Evolutionary conservation across 805 yeast genomes (phyloP).

Genomic region (Starmerella gropengiesseri): DNA sequence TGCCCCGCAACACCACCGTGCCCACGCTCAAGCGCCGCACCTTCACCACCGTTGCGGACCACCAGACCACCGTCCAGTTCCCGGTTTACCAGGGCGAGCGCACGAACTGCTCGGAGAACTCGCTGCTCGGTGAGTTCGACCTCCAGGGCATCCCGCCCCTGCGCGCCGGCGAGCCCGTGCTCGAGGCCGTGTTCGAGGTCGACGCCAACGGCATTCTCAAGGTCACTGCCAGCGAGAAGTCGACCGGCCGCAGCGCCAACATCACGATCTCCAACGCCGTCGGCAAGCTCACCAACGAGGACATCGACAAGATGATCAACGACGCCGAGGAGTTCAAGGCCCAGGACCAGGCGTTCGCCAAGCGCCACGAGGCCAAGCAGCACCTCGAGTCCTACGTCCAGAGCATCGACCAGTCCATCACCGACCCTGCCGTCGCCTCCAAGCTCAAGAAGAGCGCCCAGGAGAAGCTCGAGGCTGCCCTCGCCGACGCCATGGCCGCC

Average conservation of each 20-base stretch:
- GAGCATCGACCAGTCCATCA: conserved; percentile 86
- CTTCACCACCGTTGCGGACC: conserved; percentile 97
- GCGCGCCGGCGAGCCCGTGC: conserved; percentile 98
- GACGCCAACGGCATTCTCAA: conserved; percentile 99
- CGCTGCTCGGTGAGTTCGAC: conserved; percentile 96
- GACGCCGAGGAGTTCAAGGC: conserved; percentile 99
- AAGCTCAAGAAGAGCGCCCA: conserved; percentile 95
- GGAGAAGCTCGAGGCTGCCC: conserved; percentile 95
- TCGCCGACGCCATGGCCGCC: conserved; percentile 96
- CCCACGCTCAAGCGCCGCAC: conserved; percentile 99
- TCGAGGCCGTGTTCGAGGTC: conserved; percentile 97
- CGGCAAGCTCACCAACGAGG: conserved; percentile 94
- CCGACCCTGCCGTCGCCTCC: conserved; percentile 96
- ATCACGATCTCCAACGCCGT: conserved; percentile 98
- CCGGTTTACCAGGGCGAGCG: conserved; percentile 99
- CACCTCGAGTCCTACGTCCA: conserved; percentile 97
- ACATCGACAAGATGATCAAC: conserved; percentile 95
- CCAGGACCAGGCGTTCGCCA: conserved; percentile 98
- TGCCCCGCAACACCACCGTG: conserved; percentile 98
- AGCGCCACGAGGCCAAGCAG: conserved; percentile 98
- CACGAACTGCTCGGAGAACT: conserved; percentile 95
- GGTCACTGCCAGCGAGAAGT: conserved; percentile 97
- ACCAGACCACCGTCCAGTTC: conserved; percentile 97
- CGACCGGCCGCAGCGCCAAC: conserved; percentile 96
- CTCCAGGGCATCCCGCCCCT: conserved; percentile 96